Evolutionary conservation across 148 eudicot genomes (phyloP), one percentile per base, ranked within the genome.

Genomic region (Chenopodium quinoa): DNA sequence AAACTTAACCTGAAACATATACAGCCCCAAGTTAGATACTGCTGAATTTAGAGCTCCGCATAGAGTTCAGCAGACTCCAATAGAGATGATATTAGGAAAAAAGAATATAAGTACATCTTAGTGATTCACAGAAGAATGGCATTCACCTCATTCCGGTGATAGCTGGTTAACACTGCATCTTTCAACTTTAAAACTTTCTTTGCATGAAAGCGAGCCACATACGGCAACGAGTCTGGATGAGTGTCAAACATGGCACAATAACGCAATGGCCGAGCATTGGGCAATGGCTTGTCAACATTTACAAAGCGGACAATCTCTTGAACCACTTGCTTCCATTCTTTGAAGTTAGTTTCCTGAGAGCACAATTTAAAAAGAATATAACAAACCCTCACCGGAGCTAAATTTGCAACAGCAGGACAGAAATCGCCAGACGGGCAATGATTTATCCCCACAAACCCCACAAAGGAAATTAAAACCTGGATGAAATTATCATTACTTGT

Each of bases 301-400:
- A 86, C 87, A 86, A 96, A 96, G 73, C 91, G 91, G 62, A 82
- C 80, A 82, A 94, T 92, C 91, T 96, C 99, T 78, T 92, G 97
- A 73, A 96, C 88, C 75, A 96, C 98, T 81, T 80, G 90, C 83
- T 88, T 96, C 99, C 99, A 96, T 82, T 96, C 98, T 79, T 88
- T 96, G 81, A 92, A 92, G 88, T 85, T 91, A 69, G 92, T 90
- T 44, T 90, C 99, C 99, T 96, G 89, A 73, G 75, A 81, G 63
- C 44, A 67, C 76, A 48, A 52, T 3, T 65, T 56, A 7, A 32
- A 73, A 66, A 52, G 7, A 0, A 64, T n/a, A 65, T 9, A 23
- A 25, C 1, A 1, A 67, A 9, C 37, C 1, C 0, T 22, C 71
- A 64, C 34, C 32, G 23, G 47, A 67, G 8, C 9, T 8, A 78